A percentile compares a stretch with the other conserved stretches of the same genome.
These are phyloP conservation scores for Kwoniella sp. DNA, from an alignment of 768 basidiomycete genomes.

Conservation along the genomic window DNA sequence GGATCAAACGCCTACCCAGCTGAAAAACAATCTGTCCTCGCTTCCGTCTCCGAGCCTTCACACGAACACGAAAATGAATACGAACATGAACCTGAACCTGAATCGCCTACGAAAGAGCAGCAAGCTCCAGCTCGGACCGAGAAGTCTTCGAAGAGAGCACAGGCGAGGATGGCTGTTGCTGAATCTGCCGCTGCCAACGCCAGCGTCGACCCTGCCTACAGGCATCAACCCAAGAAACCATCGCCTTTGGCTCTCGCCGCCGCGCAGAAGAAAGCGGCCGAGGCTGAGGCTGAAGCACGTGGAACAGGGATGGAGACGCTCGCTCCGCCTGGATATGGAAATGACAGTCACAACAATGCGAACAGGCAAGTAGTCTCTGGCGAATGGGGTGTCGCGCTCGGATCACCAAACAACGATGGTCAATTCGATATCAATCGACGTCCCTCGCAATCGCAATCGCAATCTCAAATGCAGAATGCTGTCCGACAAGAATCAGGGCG, in stretches of 20 bases:
- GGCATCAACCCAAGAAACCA: constrained; percentile 46
- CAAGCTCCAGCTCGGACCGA: constrained; percentile 5
- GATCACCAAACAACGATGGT: constrained; percentile 33
- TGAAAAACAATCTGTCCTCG: background rate
- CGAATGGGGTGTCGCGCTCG: constrained; percentile 47
- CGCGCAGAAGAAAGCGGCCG: constrained; percentile 13
- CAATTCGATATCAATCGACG: constrained; percentile 12
- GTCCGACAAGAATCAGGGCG: background rate
- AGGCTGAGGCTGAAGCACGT: background rate
- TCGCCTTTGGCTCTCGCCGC: constrained; percentile 37
- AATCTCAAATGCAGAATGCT: constrained; percentile 6
- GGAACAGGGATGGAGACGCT: constrained; percentile 15
- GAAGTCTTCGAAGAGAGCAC: constrained; percentile 20
- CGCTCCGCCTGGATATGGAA: constrained; percentile 14
- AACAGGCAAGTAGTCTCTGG: constrained; percentile 27
- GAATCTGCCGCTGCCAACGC: constrained; percentile 42
- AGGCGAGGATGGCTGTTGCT: constrained; percentile 38
- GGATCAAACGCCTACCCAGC: constrained; percentile 9
- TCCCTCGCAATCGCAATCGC: constrained; percentile 9
- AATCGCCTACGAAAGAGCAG: constrained; percentile 10
- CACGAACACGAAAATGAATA: background rate
- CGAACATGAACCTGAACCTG: background rate
- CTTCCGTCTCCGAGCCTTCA: background rate
- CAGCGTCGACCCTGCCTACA: constrained; percentile 29
- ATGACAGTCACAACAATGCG: background rate